A percentile compares a stretch with the other conserved stretches of the same genome.
These are phyloP conservation scores for Camillea tinctor DNA, from an alignment of 2,329 filamentous ascomycete species.

Conservation along the genomic window DNA sequence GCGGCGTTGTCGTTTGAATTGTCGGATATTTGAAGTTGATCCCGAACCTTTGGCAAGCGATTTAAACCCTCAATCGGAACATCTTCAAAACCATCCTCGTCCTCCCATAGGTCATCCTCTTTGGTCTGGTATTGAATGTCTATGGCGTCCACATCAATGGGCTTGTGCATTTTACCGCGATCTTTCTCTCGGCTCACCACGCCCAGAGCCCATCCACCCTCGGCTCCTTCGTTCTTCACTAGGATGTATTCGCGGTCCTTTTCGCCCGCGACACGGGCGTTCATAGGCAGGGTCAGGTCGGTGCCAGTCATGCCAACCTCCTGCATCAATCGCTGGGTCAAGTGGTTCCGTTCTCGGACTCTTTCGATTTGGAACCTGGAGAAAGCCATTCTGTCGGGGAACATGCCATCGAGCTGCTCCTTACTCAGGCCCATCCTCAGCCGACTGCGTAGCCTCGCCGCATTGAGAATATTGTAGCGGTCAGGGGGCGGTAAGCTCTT, in stretches of 20 bases:
- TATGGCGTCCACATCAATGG: slow-evolving; percentile 83
- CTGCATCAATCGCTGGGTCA: slow-evolving; percentile 93
- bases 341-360: slow-evolving; percentile 86
- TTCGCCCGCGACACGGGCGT: slow-evolving; percentile 74
- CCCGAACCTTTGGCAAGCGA: slow-evolving; percentile 65
- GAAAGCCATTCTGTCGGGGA: slow-evolving; percentile 95
- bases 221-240: slow-evolving; percentile 91
- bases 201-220: slow-evolving; percentile 93
- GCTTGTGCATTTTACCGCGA: slow-evolving; percentile 75
- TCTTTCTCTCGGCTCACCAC: slow-evolving; percentile 87
- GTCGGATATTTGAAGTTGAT: slow-evolving; percentile 23
- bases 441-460: slow-evolving; percentile 81
- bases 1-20: slow-evolving; percentile 14
- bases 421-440: slow-evolving; percentile 95
- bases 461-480: slow-evolving; percentile 96
- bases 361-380: slow-evolving; percentile 95
- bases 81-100: slow-evolving; percentile 84
- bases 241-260: slow-evolving; percentile 91
- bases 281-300: slow-evolving; percentile 66
- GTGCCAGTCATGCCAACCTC: slow-evolving; percentile 85
- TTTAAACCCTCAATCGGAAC: slow-evolving; percentile 90
- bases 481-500: slow-evolving; percentile 84
- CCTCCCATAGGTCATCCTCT: slow-evolving; percentile 56
- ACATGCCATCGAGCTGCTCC: slow-evolving; percentile 94
- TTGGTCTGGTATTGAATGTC: slow-evolving; percentile 56